Base-by-base conservation (phyloP, 1,284 basidiomycete species). In the Papiliotrema laurentii region DNA sequence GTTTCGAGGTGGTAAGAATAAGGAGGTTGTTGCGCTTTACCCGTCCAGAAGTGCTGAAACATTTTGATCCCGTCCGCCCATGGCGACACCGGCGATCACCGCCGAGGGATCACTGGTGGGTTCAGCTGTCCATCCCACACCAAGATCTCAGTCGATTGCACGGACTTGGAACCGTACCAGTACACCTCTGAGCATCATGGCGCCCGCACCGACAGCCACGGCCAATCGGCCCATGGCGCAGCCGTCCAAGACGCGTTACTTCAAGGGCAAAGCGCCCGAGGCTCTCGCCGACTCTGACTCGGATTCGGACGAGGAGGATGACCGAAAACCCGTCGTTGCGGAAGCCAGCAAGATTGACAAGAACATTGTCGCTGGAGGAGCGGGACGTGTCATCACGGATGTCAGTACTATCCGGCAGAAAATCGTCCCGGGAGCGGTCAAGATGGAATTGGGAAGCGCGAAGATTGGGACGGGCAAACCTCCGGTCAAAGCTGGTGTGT, bases 331-430 rank as follows among this genome's bases (percentile, higher is more conserved):
- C 25, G 34, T 43, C 22, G 37, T 33, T 18, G 47, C 50, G 10
- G 51, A 56, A 38, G 48, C 49, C 11, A 46, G 51, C 10, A 51
- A 43, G 47, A 33, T 49, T 31, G 60, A 63, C 37, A 45, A 41
- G 48, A 58, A 52, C 16, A 24, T 66, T 13, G 73, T 74, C 7
- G 72, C 70, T 16, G 72, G 72, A 4, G 73, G 71, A 18, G 71
- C 71, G 25, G 71, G 72, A 18, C 49, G 62, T 35, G 54, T 74
- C n/a, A 56, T 71, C 21, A 54, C 39, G 35, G 38, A 51, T 41
- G 45, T 48, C 10, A 49, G 49, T 26, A 50, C 43, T 25, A 28
- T 38, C 14, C 38, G 39, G 38, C 22, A 31, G 49, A 31, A 37
- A 27, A 44, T 34, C 27, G 49, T 39, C 10, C 38, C 21, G 13